Evolutionary conservation across 768 basidiomycete genomes (phyloP), one percentile per base, ranked within the genome.

Genomic region (Russula vinacea): DNA sequence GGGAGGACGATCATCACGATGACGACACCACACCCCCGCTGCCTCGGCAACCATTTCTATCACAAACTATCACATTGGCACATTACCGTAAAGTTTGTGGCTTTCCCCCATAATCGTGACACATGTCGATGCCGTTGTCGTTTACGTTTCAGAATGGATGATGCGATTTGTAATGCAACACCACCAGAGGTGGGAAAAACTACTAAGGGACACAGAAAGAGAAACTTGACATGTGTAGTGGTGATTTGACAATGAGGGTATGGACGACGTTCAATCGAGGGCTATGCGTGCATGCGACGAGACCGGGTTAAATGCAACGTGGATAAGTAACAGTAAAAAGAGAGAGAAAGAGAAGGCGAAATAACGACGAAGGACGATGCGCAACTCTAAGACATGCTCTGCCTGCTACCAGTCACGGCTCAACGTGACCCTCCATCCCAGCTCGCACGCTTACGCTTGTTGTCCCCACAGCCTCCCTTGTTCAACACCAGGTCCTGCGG

Each of bases 371-470:
- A n/a, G 4, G 11, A 54, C 6, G 24, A 2, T 11, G 11, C 3
- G 45, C 5, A 47, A 47, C 45, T 47, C 49, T 29, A 50, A 56
- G 5, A 47, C 22, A 29, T 2, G 26, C 49, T 16, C 13, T 49
- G 24, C 16, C 29, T 10, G 44, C 40, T 6, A 42, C 40, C 7
- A 6, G 17, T 42, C 7, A 22, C 29, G 40, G 53, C 59, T 70
- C 64, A 73, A 33, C 71, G 73, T 54, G 70, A 69, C 14, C 74
- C 73, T 16, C 82, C 83, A 65, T 84, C 82, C 82, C 82, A 84
- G 66, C 83, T 84, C 42, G 81, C 80, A 65, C 82, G 76, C 75
- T 84, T 84, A 64, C 82, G 76, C 72, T 84, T 84, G 67, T 83
- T 81, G 58, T 84, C 83, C 61, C 64, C 79, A 10, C 73, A 54